A percentile compares a stretch with the other conserved stretches of the same genome.
Conservation (phyloP, 1,284 basidiomycete species). For the Inonotus obliquus region DNA sequence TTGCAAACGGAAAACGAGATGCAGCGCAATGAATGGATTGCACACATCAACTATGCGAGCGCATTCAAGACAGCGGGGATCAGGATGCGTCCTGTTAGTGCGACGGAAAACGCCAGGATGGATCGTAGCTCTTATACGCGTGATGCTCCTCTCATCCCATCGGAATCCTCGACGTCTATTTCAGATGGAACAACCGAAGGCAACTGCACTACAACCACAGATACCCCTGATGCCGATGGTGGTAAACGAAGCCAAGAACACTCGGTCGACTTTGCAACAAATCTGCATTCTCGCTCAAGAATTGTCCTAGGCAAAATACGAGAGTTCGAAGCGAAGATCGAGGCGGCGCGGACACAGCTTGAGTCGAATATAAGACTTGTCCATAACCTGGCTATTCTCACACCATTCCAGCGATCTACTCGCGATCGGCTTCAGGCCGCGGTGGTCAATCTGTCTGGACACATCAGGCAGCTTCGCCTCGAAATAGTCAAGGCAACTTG, state of each 20-base stretch:
- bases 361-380: constrained; percentile 68
- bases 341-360: constrained; percentile 56
- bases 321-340: constrained; percentile 59
- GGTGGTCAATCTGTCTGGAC: constrained; percentile 62
- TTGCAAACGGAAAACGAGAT: constrained; percentile 70
- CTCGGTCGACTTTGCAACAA: constrained; percentile 24
- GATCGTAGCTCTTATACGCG: constrained; percentile 28
- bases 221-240: background rate
- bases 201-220: background rate
- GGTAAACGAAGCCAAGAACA: constrained; percentile 14
- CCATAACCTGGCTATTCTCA: constrained; percentile 80
- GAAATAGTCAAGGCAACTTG: constrained; percentile 71
- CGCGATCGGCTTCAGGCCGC: constrained; percentile 67
- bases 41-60: constrained; percentile 91
- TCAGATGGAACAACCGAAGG: constrained; percentile 7
- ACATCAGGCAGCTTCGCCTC: constrained; percentile 64
- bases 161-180: constrained; percentile 20
- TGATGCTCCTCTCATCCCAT: background rate
- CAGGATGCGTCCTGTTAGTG: constrained; percentile 70
- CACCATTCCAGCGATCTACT: constrained; percentile 83
- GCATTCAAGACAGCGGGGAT: constrained; percentile 87
- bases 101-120: constrained; percentile 49
- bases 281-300: constrained; percentile 48
- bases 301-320: constrained; percentile 59
- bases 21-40: constrained; percentile 91